Conservation (phyloP, 2,329 filamentous ascomycete species). For the Phaeosphaeriaceae sp. region DNA sequence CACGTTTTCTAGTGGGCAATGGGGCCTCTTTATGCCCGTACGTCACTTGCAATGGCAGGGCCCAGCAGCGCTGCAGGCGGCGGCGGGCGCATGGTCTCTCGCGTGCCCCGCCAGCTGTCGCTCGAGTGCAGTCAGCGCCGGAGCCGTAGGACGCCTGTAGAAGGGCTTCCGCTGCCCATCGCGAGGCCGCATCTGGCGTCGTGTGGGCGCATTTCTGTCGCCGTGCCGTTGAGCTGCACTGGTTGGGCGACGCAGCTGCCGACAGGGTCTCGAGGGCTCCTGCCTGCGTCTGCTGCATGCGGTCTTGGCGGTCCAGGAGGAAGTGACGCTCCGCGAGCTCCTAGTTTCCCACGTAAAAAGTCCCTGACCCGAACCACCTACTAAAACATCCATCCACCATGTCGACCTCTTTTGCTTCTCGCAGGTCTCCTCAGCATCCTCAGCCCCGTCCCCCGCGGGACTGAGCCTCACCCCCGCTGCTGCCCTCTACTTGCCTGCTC, state of each 20-base stretch:
- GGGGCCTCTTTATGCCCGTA: conserved; percentile 16
- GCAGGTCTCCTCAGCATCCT: conserved; percentile 53
- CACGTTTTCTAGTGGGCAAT: conserved; percentile 39
- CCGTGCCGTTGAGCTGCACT: conserved; percentile 10
- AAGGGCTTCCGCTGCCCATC: not conserved
- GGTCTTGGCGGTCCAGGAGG: conserved; percentile 22
- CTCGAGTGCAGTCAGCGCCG: conserved; percentile 2
- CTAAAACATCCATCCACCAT: conserved; percentile 49
- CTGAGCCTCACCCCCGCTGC: conserved; percentile 48
- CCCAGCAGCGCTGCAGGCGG: conserved; percentile 24
- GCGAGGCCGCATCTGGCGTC: conserved; percentile 5
- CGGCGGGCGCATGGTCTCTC: conserved; percentile 12
- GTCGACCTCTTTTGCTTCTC: conserved; percentile 47
- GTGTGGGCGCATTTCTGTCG: not conserved
- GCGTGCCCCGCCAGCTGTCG: conserved; percentile 23
- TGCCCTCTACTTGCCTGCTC: conserved; percentile 36
- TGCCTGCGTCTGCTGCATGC: conserved; percentile 14
- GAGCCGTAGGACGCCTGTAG: conserved; percentile 1
- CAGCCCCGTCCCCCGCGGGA: conserved; percentile 59
- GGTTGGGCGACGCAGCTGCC: not conserved
- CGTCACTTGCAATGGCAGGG: conserved; percentile 19
- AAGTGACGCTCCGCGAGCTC: conserved; percentile 22
- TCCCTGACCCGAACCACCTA: conserved; percentile 42
- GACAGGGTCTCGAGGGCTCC: conserved; percentile 16
- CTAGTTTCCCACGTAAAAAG: conserved; percentile 36